Base-by-base conservation (phyloP, 2,329 filamentous ascomycete species). In the Ilyonectria mors-panacis region DNA sequence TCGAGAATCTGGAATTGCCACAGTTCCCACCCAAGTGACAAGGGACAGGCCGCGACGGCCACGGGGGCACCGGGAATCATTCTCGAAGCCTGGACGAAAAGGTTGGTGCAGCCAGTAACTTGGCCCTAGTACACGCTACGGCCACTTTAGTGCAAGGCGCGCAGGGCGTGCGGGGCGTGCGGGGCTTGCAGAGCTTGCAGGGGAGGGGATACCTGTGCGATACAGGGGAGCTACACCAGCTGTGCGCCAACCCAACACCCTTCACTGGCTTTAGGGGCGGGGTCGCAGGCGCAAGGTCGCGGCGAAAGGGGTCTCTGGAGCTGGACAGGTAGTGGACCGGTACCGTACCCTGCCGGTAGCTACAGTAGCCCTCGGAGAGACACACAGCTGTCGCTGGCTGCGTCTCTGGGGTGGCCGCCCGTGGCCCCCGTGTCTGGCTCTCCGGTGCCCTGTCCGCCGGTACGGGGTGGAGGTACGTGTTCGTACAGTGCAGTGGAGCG, bases 1-100 rank as follows among this genome's bases (percentile, higher is more conserved):
- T 75, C 73, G 73, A 75, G 73, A 75, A 75, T 74, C 71, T 73
- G 59, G 63, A 72, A 75, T 68, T 65, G 66, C 66, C 69, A 65
- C 57, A n/a, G 59, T 62, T 63, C 39, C 73, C 70, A 74, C 54
- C 63, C 64, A 66, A 60, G 59, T 35, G 42, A 55, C 71, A 72
- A 68, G 73, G 69, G 66, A 48, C 59, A 58, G 53, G 68, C 55
- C 58, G 63, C 50, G 65, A 67, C 54, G 58, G 65, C 67, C 59
- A 66, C 63, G 63, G 63, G 71, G 65, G 73, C 62, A 66, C 63
- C 73, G 65, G 69, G 71, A 72, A 69, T 74, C 68, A 65, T 75
- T 75, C 73, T 75, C 70, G 73, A 75, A 75, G 73, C 64, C 64
- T 66, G 59, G 61, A 74, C 73, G 69, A 51, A 74, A 70, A 66